Conservation (phyloP, 805 yeast genomes). For the Candida koratica region DNA sequence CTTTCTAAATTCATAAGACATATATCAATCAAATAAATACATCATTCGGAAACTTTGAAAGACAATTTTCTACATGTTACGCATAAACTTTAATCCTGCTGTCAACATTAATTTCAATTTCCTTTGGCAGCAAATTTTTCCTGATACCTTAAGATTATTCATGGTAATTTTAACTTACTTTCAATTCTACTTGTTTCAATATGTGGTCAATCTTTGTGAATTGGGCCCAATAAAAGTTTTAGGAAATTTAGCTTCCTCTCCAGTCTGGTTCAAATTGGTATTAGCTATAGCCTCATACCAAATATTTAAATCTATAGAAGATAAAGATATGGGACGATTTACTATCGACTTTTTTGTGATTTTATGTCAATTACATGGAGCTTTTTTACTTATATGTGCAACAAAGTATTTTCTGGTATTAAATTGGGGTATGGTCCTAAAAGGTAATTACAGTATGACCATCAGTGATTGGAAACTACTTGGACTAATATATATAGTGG, state of each 20-base stretch:
- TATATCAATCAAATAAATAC: no score
- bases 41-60: no score
- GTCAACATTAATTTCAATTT: no score
- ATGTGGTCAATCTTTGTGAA: not conserved
- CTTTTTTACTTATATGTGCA: not conserved
- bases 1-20: no score
- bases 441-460: not conserved
- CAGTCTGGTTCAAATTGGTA: not conserved
- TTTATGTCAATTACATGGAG: not conserved
- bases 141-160: not conserved
- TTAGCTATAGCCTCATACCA: not conserved
- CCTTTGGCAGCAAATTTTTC: not conserved
- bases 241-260: not conserved
- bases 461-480: slow-evolving; percentile 1
- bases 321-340: not conserved
- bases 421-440: not conserved
- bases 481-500: not conserved
- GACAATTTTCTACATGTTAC: no score
- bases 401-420: not conserved
- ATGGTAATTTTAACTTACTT: not conserved
- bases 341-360: not conserved
- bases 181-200: not conserved
- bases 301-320: not conserved
- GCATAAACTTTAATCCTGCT: no score
- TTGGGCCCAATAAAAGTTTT: not conserved